phyloP scores from a whole-genome alignment of 495 filamentous ascomycete species.

The Penicillium coprophilum region DNA sequence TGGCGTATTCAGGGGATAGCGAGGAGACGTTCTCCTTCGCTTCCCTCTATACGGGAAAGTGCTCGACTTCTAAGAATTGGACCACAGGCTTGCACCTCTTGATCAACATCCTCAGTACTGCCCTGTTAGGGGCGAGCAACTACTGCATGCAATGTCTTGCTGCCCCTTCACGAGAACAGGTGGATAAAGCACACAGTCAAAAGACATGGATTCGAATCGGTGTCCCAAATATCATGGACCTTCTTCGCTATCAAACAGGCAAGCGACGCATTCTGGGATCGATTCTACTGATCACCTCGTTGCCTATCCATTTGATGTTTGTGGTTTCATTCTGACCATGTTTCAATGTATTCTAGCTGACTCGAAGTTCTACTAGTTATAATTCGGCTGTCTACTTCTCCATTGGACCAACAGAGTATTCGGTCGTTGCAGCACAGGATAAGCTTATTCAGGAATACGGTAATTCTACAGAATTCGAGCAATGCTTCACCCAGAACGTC shows the following conservation, averaged over 20 bases:
- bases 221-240: not conserved
- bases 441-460: not conserved
- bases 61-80: not conserved
- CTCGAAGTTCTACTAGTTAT: not conserved
- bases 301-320: conserved; percentile 5
- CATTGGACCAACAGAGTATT: not conserved
- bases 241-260: conserved; percentile 1
- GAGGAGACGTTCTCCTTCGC: not conserved
- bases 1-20: not conserved
- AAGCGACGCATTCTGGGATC: not conserved
- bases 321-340: not conserved
- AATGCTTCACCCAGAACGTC: not conserved
- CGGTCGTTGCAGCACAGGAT: not conserved
- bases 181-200: conserved; percentile 2
- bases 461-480: not conserved
- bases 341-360: not conserved
- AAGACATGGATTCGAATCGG: conserved; percentile 9
- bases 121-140: conserved; percentile 5
- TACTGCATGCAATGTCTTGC: conserved; percentile 9
- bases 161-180: conserved; percentile 1
- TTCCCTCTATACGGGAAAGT: not conserved
- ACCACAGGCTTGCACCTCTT: not conserved
- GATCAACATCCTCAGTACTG: conserved; percentile 6
- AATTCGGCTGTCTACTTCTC: not conserved
- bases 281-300: not conserved